Conservation (phyloP, 2,329 filamentous ascomycete species). For the Fusarium sambucinum region DNA sequence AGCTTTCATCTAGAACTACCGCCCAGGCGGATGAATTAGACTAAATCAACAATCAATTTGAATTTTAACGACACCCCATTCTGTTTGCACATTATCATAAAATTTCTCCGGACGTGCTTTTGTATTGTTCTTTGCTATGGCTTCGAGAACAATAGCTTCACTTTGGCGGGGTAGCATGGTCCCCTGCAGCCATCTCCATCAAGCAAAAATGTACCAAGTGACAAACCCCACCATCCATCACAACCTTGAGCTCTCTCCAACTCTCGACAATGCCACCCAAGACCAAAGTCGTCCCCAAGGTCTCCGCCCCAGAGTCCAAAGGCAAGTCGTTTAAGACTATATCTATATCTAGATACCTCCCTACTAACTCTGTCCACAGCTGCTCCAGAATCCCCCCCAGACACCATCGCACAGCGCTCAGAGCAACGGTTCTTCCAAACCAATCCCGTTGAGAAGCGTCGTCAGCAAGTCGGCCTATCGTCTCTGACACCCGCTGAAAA, state of each 20-base stretch:
- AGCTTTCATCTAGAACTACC: not conserved
- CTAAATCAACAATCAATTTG: constrained; percentile 15
- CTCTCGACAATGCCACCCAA: constrained; percentile 54
- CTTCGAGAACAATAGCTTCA: constrained; percentile 42
- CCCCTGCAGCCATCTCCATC: constrained; percentile 29
- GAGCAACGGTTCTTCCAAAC: constrained; percentile 62
- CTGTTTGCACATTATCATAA: constrained; percentile 7
- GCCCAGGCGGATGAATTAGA: not conserved
- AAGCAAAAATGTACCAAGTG: constrained; percentile 39
- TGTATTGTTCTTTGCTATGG: constrained; percentile 33
- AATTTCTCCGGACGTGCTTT: constrained; percentile 3
- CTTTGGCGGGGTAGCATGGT: constrained; percentile 45
- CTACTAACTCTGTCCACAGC: constrained; percentile 20
- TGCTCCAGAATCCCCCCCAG: constrained; percentile 53
- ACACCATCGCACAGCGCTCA: constrained; percentile 63
- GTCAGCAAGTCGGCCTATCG: constrained; percentile 60
- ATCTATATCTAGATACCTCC: not conserved
- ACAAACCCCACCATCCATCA: constrained; percentile 48
- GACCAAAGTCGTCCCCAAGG: constrained; percentile 54
- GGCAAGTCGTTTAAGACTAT: constrained; percentile 5
- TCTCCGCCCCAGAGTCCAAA: constrained; percentile 41
- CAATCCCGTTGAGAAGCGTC: constrained; percentile 61
- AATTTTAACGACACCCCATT: constrained; percentile 2
- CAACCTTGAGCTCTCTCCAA: constrained; percentile 40
- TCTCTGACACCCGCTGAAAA: constrained; percentile 62